These are phyloP conservation scores for Aegilops speltoides DNA, from an alignment of 176 grass and related monocot species.

Conservation along the genomic window DNA sequence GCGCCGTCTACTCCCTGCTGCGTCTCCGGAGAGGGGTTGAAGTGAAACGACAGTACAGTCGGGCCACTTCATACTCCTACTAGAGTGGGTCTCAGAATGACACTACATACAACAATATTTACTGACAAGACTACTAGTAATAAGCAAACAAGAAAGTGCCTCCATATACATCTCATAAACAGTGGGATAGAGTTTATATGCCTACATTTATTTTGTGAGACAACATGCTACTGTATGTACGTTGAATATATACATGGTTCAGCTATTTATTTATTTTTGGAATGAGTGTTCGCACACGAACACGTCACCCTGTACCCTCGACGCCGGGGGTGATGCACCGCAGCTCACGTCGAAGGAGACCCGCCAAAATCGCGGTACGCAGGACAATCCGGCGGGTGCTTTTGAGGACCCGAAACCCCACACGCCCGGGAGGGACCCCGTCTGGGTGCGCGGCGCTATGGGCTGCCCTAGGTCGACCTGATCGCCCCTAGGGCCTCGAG, in stretches of 20 bases:
- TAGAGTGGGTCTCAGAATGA: not conserved
- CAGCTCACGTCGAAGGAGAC: too few relatives aligned
- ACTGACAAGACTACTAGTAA: not conserved
- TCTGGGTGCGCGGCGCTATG: too few relatives aligned
- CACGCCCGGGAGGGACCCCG: too few relatives aligned
- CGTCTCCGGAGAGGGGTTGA: not conserved
- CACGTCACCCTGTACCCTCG: too few relatives aligned
- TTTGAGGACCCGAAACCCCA: too few relatives aligned
- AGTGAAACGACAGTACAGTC: not conserved
- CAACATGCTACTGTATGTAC: not conserved
- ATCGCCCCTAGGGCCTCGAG: too few relatives aligned
- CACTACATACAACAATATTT: not conserved
- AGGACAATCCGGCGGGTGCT: too few relatives aligned
- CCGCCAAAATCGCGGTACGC: too few relatives aligned
- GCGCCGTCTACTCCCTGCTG: not conserved
- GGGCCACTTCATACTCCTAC: not conserved
- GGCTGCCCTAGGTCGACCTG: too few relatives aligned
- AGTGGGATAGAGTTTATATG: not conserved
- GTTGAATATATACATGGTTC: not conserved
- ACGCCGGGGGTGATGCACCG: too few relatives aligned
- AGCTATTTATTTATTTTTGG: not conserved
- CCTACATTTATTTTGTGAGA: not conserved
- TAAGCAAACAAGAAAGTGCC: not conserved
- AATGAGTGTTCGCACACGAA: too few relatives aligned
- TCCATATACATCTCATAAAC: not conserved